Conservation (phyloP, 108 stramenopile species). For the Schizochytrium sp. region DNA sequence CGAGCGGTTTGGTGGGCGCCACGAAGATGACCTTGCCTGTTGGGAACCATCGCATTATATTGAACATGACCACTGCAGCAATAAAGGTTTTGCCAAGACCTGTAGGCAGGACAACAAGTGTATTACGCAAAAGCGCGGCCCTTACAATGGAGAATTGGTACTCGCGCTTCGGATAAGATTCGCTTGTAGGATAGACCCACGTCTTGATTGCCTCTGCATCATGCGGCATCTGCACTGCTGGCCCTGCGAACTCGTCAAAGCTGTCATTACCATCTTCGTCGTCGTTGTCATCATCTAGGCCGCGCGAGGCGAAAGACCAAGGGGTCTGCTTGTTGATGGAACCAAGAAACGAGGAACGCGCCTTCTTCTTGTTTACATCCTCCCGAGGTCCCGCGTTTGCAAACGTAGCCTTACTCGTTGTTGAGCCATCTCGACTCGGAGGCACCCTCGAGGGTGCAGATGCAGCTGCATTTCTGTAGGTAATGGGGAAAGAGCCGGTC, state of each 20-base stretch:
- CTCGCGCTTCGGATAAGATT: constrained; percentile 58
- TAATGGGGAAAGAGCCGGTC: too few relatives aligned
- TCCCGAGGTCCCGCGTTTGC: too few relatives aligned
- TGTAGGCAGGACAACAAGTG: constrained; percentile 86
- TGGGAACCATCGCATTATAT: constrained; percentile 74
- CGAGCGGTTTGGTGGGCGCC: constrained; percentile 89
- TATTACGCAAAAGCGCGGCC: constrained; percentile 70
- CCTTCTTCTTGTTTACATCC: too few relatives aligned
- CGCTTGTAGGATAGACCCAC: constrained; percentile 77
- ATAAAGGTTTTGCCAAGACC: constrained; percentile 97
- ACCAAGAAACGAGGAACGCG: too few relatives aligned
- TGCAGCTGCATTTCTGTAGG: too few relatives aligned
- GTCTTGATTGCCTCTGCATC: constrained; percentile 32
- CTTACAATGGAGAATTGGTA: constrained; percentile 73
- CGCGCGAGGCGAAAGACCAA: too few relatives aligned
- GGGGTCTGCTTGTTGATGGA: too few relatives aligned
- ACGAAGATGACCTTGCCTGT: constrained; percentile 44
- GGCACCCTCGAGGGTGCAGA: too few relatives aligned
- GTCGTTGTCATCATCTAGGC: too few relatives aligned
- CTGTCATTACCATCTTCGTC: not conserved
- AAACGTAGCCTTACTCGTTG: too few relatives aligned
- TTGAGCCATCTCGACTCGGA: too few relatives aligned
- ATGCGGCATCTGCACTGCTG: not conserved
- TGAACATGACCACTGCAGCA: constrained; percentile 96
- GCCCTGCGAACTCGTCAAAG: not conserved